Evolutionary conservation across 495 filamentous ascomycete species (phyloP).

Genomic region (Saxophila tyrrhenica): DNA sequence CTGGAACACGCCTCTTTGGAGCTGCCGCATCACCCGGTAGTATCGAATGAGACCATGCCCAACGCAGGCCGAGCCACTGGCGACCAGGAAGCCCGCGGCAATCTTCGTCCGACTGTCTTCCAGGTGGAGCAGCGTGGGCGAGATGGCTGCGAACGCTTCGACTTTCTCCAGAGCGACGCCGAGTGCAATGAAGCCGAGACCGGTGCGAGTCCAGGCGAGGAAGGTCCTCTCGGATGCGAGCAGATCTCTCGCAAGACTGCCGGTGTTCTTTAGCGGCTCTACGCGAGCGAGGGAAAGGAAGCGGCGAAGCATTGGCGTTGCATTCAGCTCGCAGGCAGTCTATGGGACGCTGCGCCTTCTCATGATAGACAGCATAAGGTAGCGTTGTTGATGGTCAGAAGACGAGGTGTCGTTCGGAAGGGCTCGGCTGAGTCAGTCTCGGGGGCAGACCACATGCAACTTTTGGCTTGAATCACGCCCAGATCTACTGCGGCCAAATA

Average conservation of each 20-base stretch:
- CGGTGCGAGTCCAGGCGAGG: constrained; percentile 42
- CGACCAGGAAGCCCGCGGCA: constrained; percentile 14
- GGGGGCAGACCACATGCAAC: no score
- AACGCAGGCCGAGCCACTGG: constrained; percentile 17
- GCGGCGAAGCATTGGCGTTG: constrained; percentile 1
- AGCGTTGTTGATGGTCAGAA: no score
- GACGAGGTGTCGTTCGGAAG: no score
- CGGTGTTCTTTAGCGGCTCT: constrained; percentile 21
- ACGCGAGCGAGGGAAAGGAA: constrained; percentile 13
- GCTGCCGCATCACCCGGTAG: constrained; percentile 19
- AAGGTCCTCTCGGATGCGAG: constrained; percentile 46
- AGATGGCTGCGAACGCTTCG: constrained; percentile 17
- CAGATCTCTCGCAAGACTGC: constrained; percentile 37
- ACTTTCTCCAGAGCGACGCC: constrained; percentile 31
- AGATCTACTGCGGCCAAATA: no score
- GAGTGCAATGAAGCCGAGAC: constrained; percentile 43
- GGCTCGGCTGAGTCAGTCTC: no score
- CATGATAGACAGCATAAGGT: no score
- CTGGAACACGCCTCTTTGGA: constrained; percentile 21
- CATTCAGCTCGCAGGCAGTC: no score
- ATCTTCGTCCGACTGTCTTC: constrained; percentile 11
- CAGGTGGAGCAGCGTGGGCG: constrained; percentile 12
- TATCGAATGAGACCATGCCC: constrained; percentile 24
- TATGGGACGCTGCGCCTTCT: no score
- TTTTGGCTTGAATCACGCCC: no score